Evolutionary conservation across 2,329 filamentous ascomycete species (phyloP), one percentile per base, ranked within the genome.

Genomic region (Xylariales sp.): DNA sequence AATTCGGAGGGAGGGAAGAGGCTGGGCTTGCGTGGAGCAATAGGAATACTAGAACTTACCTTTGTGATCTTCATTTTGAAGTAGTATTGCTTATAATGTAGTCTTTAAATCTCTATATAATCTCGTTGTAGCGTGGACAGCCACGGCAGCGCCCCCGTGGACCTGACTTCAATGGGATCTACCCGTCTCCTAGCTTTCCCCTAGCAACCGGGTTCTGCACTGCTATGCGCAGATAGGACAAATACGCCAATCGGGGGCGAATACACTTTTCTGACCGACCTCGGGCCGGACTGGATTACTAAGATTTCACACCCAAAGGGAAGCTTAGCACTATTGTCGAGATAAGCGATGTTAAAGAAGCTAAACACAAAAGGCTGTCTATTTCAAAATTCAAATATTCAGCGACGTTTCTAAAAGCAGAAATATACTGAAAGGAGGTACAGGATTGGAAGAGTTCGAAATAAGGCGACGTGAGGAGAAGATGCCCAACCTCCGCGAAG

Each of bases 101-200:
- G 36, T 39, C 36, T 39, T 3, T 39, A 16, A 28, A 48, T 34
- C n/a, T 45, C 1, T 39, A 12, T n/a, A 8, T 39, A 39, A 5
- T 64, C 39, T 58, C 28, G 34, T n/a, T 46, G 49, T 34, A 12
- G 14, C 3, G 32, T 28, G 10, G 39, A 39, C 10, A 60, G 16
- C 1, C 16, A 43, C 28, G 32, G 4, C 6, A 8, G 46, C 9
- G 43, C 23, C 60, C 28, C 46, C 7, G 28, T 30, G 23, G 45
- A 6, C 28, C 9, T 52, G 34, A 45, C 6, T 55, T 30, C 10
- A 39, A 16, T 61, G n/a, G 18, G 18, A 28, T 53, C 14, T 23
- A 56, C 41, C n/a, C 14, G 6, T 45, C 43, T 53, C 48, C 84
- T 86, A 45, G 28, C 45, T 9, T 39, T 16, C 36, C 16, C 14